phyloP scores from a whole-genome alignment of 192 early-diverging fungal species.

The Umbelopsis vinacea region DNA sequence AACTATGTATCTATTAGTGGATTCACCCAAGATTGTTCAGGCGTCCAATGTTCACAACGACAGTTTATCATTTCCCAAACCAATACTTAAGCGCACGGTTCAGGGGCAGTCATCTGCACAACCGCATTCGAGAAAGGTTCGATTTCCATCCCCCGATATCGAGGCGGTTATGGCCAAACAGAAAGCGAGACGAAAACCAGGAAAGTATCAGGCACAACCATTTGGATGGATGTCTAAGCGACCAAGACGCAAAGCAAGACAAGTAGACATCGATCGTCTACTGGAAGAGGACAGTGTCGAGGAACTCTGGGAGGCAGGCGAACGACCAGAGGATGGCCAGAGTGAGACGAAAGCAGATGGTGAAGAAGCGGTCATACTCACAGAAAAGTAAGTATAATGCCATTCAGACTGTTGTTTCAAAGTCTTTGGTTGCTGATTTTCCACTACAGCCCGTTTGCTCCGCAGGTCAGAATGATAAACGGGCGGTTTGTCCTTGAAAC shows the following conservation, averaged over 20 bases:
- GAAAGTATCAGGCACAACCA: neutral
- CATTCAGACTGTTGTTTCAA: neutral
- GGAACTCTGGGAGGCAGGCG: neutral
- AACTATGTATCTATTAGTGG: neutral
- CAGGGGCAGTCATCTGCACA: neutral
- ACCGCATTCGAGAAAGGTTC: neutral
- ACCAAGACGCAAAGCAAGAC: conserved; percentile 4
- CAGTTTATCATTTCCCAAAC: neutral
- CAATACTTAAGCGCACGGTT: neutral
- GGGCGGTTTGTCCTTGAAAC: conserved; percentile 11
- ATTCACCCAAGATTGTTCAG: neutral
- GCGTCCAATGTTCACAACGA: neutral
- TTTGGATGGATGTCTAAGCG: conserved; percentile 11
- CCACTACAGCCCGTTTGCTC: conserved; percentile 8
- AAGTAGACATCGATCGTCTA: conserved; percentile 13
- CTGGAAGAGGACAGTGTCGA: neutral
- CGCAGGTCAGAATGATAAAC: neutral
- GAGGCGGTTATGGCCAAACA: neutral
- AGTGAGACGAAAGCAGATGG: neutral
- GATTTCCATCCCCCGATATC: conserved; percentile 15
- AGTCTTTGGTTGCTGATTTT: no score
- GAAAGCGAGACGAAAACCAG: neutral
- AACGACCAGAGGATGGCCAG: no score
- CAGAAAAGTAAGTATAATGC: conserved; percentile 11
- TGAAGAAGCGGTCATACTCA: neutral